phyloP scores from a whole-genome alignment of 2,329 filamentous ascomycete species.

The Harringtonia lauricola region DNA sequence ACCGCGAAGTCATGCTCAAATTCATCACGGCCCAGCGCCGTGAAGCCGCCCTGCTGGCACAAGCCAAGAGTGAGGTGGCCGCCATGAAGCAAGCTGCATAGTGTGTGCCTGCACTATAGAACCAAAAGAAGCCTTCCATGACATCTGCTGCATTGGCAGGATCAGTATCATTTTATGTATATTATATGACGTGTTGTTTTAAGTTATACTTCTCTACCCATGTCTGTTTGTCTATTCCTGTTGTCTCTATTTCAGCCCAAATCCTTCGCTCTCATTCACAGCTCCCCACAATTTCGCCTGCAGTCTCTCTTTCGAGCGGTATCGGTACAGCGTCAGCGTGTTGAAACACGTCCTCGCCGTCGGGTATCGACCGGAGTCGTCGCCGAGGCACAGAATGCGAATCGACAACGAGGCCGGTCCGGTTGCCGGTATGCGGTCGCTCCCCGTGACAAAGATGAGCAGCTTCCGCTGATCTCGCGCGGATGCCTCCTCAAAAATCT shows the following conservation, averaged over 20 bases:
- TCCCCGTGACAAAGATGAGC: constrained; percentile 79
- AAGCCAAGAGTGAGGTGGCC: constrained; percentile 41
- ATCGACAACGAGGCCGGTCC: constrained; percentile 72
- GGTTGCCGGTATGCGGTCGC: constrained; percentile 81
- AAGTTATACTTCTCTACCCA: background rate
- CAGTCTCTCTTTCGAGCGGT: constrained; percentile 53
- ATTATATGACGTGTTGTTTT: background rate
- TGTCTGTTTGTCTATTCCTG: background rate
- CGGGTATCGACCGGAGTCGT: constrained; percentile 65
- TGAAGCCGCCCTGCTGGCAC: constrained; percentile 46
- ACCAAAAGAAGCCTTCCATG: background rate
- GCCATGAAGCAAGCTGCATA: constrained; percentile 23
- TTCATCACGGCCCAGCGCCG: constrained; percentile 45
- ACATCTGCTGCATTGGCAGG: background rate
- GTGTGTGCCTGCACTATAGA: background rate
- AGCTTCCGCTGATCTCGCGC: constrained; percentile 65
- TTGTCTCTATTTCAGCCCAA: constrained; percentile 61
- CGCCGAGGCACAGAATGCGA: constrained; percentile 63
- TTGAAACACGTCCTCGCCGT: constrained; percentile 91
- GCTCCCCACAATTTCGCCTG: constrained; percentile 71
- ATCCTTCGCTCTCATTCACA: constrained; percentile 83
- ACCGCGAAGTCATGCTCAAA: constrained; percentile 41
- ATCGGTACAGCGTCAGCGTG: constrained; percentile 65
- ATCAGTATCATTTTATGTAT: background rate
- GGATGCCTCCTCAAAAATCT: constrained; percentile 56